A percentile compares a stretch with the other conserved stretches of the same genome.
Conservation (phyloP, 352 stramenopile species). For the Pythium rishiriense region DNA sequence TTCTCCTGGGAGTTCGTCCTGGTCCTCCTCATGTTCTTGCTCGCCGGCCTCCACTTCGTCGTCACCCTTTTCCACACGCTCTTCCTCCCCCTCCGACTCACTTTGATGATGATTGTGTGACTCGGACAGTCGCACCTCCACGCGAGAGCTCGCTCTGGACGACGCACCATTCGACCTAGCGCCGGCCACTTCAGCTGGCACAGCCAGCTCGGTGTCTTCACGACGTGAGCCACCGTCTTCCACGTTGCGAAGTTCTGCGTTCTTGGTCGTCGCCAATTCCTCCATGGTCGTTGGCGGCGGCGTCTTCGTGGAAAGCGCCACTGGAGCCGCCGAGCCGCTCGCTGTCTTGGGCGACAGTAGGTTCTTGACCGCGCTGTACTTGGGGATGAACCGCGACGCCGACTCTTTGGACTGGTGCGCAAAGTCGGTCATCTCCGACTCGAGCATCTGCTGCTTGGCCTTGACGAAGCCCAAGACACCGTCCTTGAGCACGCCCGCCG, state of each 20-base stretch:
- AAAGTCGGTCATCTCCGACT: slow-evolving; percentile 39
- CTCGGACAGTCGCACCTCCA: background rate
- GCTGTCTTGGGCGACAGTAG: slow-evolving; percentile 25
- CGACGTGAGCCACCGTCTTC: background rate
- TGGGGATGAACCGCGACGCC: slow-evolving; percentile 36
- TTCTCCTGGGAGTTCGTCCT: background rate
- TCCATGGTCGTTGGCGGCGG: no score
- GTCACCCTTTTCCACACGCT: background rate
- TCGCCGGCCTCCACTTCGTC: slow-evolving; percentile 7
- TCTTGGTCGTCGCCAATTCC: background rate
- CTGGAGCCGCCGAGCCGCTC: background rate
- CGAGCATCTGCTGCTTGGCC: slow-evolving; percentile 37
- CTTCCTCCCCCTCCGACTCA: background rate
- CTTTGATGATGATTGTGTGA: background rate
- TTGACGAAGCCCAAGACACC: slow-evolving; percentile 40
- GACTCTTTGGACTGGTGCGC: slow-evolving; percentile 43
- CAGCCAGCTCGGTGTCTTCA: no score
- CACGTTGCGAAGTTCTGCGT: background rate
- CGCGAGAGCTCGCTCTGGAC: background rate
- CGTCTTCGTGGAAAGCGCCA: no score
- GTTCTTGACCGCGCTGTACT: slow-evolving; percentile 38
- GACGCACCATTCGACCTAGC: no score
- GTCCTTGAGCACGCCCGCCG: slow-evolving; percentile 34
- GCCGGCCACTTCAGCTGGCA: background rate
- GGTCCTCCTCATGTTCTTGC: background rate